A percentile compares a stretch with the other conserved stretches of the same genome.
These are phyloP conservation scores for Colletotrichum gloeosporioides DNA, from an alignment of 2,329 filamentous ascomycete genomes.

Conservation along the genomic window DNA sequence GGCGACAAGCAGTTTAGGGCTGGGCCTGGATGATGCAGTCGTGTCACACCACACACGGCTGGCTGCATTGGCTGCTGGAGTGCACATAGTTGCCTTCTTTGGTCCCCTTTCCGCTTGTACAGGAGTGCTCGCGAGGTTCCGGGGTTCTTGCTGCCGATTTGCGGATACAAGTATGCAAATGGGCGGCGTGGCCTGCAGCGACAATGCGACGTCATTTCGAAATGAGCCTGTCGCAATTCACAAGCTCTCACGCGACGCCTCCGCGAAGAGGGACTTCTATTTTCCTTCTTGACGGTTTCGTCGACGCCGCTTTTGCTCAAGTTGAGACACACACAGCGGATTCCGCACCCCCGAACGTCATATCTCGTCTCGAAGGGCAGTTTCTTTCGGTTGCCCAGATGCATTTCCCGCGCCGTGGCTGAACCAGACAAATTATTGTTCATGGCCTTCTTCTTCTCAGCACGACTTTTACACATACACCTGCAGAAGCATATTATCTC, in stretches of 20 bases:
- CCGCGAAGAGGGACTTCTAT: background rate
- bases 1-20: slow-evolving; percentile 10
- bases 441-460: background rate
- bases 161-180: background rate
- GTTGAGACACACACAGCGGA: background rate
- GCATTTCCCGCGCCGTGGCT: background rate
- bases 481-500: background rate
- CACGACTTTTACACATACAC: background rate
- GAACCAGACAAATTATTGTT: background rate
- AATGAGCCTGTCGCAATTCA: background rate
- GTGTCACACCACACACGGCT: slow-evolving; percentile 4
- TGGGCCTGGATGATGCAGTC: background rate
- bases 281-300: background rate
- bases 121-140: background rate
- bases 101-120: background rate
- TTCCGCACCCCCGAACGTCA: background rate
- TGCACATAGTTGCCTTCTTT: background rate
- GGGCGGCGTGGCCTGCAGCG: background rate
- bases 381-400: background rate
- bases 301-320: background rate
- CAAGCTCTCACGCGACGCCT: background rate
- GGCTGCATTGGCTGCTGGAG: slow-evolving; percentile 6
- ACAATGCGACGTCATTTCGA: slow-evolving; percentile 1
- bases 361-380: background rate
- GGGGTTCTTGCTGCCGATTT: background rate